These are phyloP conservation scores for Colletotrichum horii DNA, from an alignment of 2,329 filamentous ascomycete species.

Conservation along the genomic window DNA sequence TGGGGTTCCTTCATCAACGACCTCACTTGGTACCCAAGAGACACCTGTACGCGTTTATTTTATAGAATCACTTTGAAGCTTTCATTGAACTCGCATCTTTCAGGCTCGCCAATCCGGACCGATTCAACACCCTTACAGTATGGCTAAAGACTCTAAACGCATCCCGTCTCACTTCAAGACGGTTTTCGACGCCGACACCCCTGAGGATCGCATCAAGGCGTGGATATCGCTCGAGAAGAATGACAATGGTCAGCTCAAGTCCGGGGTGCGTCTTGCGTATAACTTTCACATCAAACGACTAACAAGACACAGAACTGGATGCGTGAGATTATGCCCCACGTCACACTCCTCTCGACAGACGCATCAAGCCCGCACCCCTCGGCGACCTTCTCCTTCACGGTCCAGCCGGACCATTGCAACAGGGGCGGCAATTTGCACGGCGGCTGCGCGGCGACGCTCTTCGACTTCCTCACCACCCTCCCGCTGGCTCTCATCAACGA, in stretches of 20 bases:
- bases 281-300: not conserved
- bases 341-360: slow-evolving; percentile 44
- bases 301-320: slow-evolving; percentile 47
- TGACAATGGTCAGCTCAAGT: slow-evolving; percentile 30
- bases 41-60: not conserved
- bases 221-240: slow-evolving; percentile 35
- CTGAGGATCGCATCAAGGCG: slow-evolving; percentile 32
- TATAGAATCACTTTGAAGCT: not conserved
- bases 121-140: too few relatives aligned
- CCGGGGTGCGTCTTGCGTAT: slow-evolving; percentile 30
- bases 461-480: slow-evolving; percentile 69
- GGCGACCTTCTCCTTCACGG: slow-evolving; percentile 52
- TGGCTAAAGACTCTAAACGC: slow-evolving; percentile 73
- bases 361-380: slow-evolving; percentile 38
- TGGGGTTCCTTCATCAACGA: not conserved
- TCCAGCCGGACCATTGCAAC: slow-evolving; percentile 59
- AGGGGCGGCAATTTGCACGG: slow-evolving; percentile 61
- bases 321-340: slow-evolving; percentile 41
- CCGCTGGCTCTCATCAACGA: slow-evolving; percentile 59
- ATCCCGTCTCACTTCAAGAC: slow-evolving; percentile 68
- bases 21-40: not conserved
- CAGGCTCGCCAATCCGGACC: not conserved
- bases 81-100: not conserved
- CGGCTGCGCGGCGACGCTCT: slow-evolving; percentile 68
- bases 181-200: slow-evolving; percentile 11